These are phyloP conservation scores for Nothophaeocryptopus gaeumannii DNA, from an alignment of 2,329 filamentous ascomycete species.

Conservation along the genomic window DNA sequence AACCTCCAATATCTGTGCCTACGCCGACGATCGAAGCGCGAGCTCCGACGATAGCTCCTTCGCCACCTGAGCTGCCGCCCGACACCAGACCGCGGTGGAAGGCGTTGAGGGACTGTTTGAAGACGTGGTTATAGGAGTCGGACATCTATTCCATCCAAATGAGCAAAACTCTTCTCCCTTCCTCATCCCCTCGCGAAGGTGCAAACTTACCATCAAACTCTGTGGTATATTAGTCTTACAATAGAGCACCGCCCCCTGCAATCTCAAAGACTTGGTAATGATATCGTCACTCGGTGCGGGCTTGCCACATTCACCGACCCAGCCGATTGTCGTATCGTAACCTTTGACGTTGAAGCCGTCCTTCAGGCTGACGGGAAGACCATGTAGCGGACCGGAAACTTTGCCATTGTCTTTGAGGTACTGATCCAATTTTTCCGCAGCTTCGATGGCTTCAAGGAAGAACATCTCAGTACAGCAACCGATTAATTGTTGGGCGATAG, in stretches of 20 bases:
- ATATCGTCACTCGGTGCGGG: slow-evolving; percentile 2
- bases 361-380: slow-evolving; percentile 57
- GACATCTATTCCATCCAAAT: slow-evolving; percentile 17
- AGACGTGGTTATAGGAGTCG: slow-evolving; percentile 37
- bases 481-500: slow-evolving; percentile 32
- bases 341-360: slow-evolving; percentile 29
- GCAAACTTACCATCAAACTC: slow-evolving; percentile 31
- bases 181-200: slow-evolving; percentile 21
- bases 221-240: slow-evolving; percentile 57
- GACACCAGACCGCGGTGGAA: slow-evolving; percentile 58
- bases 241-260: slow-evolving; percentile 50
- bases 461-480: slow-evolving; percentile 35
- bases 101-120: slow-evolving; percentile 57
- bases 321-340: slow-evolving; percentile 9
- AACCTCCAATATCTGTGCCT: slow-evolving; percentile 60
- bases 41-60: slow-evolving; percentile 59
- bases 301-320: slow-evolving; percentile 2
- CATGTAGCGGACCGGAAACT: slow-evolving; percentile 41
- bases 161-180: too few species aligned
- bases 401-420: slow-evolving; percentile 18
- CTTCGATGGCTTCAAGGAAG: slow-evolving; percentile 42
- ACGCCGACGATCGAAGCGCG: slow-evolving; percentile 59
- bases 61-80: slow-evolving; percentile 66
- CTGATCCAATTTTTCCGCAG: slow-evolving; percentile 27
- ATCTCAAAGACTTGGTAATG: slow-evolving; percentile 43